Evolutionary conservation across 768 basidiomycete species (phyloP), one percentile per base, ranked within the genome.

Genomic region (Phlegmacium glaucopus): DNA sequence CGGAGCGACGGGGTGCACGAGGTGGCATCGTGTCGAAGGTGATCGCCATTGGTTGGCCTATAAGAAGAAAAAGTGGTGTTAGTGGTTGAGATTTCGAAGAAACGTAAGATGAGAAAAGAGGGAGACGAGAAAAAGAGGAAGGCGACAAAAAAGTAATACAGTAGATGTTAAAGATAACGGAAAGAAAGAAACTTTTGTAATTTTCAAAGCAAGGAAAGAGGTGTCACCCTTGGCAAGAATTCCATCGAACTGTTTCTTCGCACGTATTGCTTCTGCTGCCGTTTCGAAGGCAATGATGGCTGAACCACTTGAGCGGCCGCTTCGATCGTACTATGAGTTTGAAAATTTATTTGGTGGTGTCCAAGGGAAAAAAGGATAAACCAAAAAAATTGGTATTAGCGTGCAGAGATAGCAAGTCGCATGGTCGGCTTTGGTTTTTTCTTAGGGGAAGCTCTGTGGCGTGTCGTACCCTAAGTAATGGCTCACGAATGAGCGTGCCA

Each of bases 401-500:
- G 66, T 59, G 47, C 22, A 22, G 22, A 22, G 22, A 22, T 22
- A 22, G 22, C 22, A 22, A 61, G 72, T 73, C 69, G 72, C 68
- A 58, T 61, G 55, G 70, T 76, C 72, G 72, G 70, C 74, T 69
- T 76, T 75, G 77, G 63, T 76, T 65, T 60, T 66, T 53, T 60
- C 56, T 54, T 72, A 82, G 66, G 81, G 77, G 79, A 77, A 78
- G 76, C 68, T 75, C 65, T 70, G 75, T 72, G 79, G 78, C 75
- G 72, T 68, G 76, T 78, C 93, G 86, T 93, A 95, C 92, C 87
- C 88, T 90, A 69, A 95, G 92, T 68, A 82, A 72, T 72, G 92
- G 92, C 77, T 93, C 90, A 69, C 90, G 85, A 62, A 90, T 79
- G 69, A 95, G 82, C 72, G 89, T 90, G 74, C 92, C 92, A 68